Base-by-base conservation (phyloP, 495 filamentous ascomycete genomes). In the Hypoxylon rickii region DNA sequence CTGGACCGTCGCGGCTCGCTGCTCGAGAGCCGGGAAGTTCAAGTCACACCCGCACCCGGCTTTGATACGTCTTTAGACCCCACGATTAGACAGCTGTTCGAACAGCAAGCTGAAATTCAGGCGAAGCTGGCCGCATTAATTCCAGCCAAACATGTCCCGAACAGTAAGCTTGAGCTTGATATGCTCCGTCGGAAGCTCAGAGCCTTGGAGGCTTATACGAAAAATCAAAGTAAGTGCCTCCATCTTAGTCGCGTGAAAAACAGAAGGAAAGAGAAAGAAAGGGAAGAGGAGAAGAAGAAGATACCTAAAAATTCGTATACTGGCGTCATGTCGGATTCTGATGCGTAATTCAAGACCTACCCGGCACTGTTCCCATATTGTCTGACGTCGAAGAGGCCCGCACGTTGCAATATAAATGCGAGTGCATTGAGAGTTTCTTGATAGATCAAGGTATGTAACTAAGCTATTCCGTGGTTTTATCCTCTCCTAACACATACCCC, bases 321-420 rank as follows among this genome's bases (percentile, higher is more conserved):
- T 32, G 19, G 21, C 38, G 19, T 59, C 22, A 39, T 52, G 48
- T 17, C 42, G 33, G 47, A 38, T 53, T 70, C 74, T 76, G 58
- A 75, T 70, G 49, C 21, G 38, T 50, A 45, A 48, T 33, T 44
- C 40, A 53, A 79, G 77, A 75, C 22, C 40, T 77, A 42, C 67
- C 74, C 47, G 73, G 71, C 45, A 74, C 68, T 49, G 52, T 78
- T 39, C 63, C 70, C 22, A 63, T 68, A 53, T 60, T 78, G 51
- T 79, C 73, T 58, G 76, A 79, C 20, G 66, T 77, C 32, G 77
- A 79, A 52, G 77, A 79, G 64, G 76, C 77, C 26, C 65, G 77
- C 40, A 61, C 68, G 12, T 49, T 79, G 44, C 77, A 79, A 48
- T 78, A 79, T 54, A 70, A 69, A 50, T 79, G 76, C 58, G 77